Percentiles rank a stretch among this genome's conserved stretches.
phyloP scores from a whole-genome alignment of 352 stramenopile genomes.

The Peronospora destructor region DNA sequence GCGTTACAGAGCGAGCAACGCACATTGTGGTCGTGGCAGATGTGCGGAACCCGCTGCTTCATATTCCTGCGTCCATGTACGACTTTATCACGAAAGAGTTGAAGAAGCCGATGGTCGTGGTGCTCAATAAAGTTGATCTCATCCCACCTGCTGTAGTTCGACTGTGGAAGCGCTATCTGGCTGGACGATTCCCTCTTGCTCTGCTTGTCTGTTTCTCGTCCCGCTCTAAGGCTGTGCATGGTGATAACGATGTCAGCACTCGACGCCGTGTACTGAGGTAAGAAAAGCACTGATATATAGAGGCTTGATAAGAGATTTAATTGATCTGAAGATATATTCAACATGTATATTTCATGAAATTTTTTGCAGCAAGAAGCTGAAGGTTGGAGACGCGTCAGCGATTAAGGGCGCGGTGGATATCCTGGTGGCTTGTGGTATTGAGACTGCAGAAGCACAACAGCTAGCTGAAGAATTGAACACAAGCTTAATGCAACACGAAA shows the following conservation, averaged over 20 bases:
- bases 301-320: not conserved
- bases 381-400: conserved; percentile 61
- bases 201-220: conserved; percentile 75
- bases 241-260: conserved; percentile 56
- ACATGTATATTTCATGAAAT: not conserved
- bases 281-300: conserved; percentile 3
- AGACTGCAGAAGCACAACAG: conserved; percentile 37
- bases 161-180: conserved; percentile 62
- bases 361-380: conserved; percentile 58
- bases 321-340: not conserved
- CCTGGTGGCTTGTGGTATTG: conserved; percentile 60
- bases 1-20: conserved; percentile 73
- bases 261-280: conserved; percentile 65
- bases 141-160: conserved; percentile 51
- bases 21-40: conserved; percentile 76
- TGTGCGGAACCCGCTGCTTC: conserved; percentile 72
- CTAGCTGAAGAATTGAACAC: conserved; percentile 66
- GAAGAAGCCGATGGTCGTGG: conserved; percentile 71
- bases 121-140: conserved; percentile 85
- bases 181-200: conserved; percentile 54
- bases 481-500: conserved; percentile 30
- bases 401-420: conserved; percentile 63
- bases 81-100: conserved; percentile 68
- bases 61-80: conserved; percentile 76
- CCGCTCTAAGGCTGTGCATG: conserved; percentile 61